Conservation (phyloP, 2,329 filamentous ascomycete genomes). For the Cladosporium colombiae region DNA sequence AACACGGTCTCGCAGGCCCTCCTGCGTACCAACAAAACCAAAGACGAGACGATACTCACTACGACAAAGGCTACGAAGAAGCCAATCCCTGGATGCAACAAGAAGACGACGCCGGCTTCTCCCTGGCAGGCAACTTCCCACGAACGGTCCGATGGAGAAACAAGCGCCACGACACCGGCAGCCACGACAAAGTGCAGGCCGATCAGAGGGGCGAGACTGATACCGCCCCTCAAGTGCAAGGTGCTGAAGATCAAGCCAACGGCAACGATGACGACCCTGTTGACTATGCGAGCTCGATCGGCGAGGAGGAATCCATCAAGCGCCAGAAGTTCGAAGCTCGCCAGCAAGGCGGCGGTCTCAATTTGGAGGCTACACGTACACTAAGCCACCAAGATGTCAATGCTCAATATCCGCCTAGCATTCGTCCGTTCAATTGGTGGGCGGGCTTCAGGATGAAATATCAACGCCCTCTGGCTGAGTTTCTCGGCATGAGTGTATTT, state of each 20-base stretch:
- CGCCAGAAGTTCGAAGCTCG: slow-evolving; percentile 5
- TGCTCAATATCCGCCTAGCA: not conserved
- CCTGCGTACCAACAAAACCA: not conserved
- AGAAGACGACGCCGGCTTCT: slow-evolving; percentile 28
- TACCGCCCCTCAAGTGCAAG: slow-evolving; percentile 27
- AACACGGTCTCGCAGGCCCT: slow-evolving; percentile 10
- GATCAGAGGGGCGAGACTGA: slow-evolving; percentile 30
- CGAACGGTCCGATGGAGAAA: slow-evolving; percentile 28
- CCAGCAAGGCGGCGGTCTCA: slow-evolving; percentile 11
- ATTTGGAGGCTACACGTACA: slow-evolving; percentile 3
- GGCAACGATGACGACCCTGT: slow-evolving; percentile 6
- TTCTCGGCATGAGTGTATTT: slow-evolving; percentile 49
- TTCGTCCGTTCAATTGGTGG: slow-evolving; percentile 49
- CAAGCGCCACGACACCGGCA: slow-evolving; percentile 19
- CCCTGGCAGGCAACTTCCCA: slow-evolving; percentile 31
- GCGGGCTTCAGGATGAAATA: slow-evolving; percentile 52
- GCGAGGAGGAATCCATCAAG: slow-evolving; percentile 11
- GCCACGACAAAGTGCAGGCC: slow-evolving; percentile 21
- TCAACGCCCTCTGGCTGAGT: slow-evolving; percentile 64
- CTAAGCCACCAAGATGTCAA: not conserved
- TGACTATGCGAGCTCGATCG: slow-evolving; percentile 6
- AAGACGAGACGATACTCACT: slow-evolving; percentile 29
- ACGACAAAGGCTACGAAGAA: slow-evolving; percentile 30
- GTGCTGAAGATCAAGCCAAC: not conserved
- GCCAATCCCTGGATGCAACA: slow-evolving; percentile 30